These are phyloP conservation scores for Waltiozyma sp. DNA, from an alignment of 1,139 yeast genomes.

Conservation along the genomic window DNA sequence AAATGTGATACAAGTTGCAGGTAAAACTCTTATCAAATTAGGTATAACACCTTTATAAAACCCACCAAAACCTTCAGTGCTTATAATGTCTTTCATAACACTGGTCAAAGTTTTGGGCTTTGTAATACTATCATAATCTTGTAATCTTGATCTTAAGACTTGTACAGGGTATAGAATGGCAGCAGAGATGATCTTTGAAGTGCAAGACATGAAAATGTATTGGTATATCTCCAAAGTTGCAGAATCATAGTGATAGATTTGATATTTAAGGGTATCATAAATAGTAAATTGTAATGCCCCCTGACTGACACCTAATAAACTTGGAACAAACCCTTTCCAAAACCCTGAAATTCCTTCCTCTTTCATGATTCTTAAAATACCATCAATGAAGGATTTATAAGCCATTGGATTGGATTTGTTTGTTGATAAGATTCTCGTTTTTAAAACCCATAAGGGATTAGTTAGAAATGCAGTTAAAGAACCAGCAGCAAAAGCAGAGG, in stretches of 20 bases:
- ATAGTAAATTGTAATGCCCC: conserved; percentile 81
- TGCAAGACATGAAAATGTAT: conserved; percentile 53
- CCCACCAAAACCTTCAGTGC: conserved; percentile 40
- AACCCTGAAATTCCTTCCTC: conserved; percentile 63
- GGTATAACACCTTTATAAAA: conserved; percentile 70
- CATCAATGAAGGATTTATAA: conserved; percentile 47
- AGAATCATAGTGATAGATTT: conserved; percentile 13
- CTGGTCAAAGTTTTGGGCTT: conserved; percentile 39
- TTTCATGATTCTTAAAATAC: conserved; percentile 36
- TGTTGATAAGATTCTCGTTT: conserved; percentile 64
- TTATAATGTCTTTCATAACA: conserved; percentile 28
- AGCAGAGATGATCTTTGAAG: conserved; percentile 62
- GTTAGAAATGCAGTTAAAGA: conserved; percentile 63
- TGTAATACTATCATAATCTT: conserved; percentile 30
- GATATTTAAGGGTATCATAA: conserved; percentile 61
- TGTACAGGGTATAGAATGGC: conserved; percentile 75
- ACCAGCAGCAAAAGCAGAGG: conserved; percentile 61
- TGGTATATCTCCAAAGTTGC: conserved; percentile 37
- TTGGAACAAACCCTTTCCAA: conserved; percentile 79
- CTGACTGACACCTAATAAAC: conserved; percentile 75
- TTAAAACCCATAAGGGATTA: conserved; percentile 88
- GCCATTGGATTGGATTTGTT: conserved; percentile 35
- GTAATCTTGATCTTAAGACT: conserved; percentile 69
- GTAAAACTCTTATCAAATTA: conserved; percentile 52
- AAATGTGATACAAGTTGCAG: conserved; percentile 67